Base-by-base conservation (phyloP, 495 filamentous ascomycete species). In the Penicillium egyptiacum region DNA sequence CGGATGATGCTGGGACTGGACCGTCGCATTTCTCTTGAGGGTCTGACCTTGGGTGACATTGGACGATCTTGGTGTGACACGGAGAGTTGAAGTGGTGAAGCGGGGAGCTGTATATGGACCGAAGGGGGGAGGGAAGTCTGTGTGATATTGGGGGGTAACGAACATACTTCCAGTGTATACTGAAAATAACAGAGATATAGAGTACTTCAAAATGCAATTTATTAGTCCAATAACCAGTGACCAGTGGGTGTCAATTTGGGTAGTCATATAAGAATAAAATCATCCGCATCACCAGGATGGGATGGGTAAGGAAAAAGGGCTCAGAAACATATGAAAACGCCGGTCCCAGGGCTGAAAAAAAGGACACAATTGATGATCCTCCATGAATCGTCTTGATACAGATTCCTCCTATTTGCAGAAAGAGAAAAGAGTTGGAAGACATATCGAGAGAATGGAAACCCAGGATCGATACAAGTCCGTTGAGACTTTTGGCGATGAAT, bases 11-110 rank as follows among this genome's bases (percentile, higher is more conserved):
- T 49, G 64, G 22, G 25, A 54, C 53, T 11, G 65, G 64, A 25
- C 62, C 69, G 22, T 69, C 66, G 2, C 47, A 44, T 11, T 14
- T 31, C 9, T 53, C 46, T 46, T 67, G 44, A 26, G 26, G 0
- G 8, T 28, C 8, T 28, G 26, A 28, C 6, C 6, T 8, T 26
- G 26, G 26, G 26, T 1, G 26, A 26, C 16, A 4, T 16, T 37
- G 33, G 16, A 5, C n/a, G 35, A 39, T n/a, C 2, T 39, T 16
- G 3, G 12, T 22, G 49, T 51, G 48, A 26, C 44, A 47, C 44
- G 44, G 17, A 39, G 17, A n/a, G 28, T 22, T 28, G 9, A 25
- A 51, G 49, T 39, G 19, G 23, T 9, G 12, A 14, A 14, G 10
- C 5, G 30, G 30, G 1, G 30, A 11, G 30, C 5, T 44, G 41